phyloP scores from a whole-genome alignment of 1,284 basidiomycete species.

The Bjerkandera adusta region DNA sequence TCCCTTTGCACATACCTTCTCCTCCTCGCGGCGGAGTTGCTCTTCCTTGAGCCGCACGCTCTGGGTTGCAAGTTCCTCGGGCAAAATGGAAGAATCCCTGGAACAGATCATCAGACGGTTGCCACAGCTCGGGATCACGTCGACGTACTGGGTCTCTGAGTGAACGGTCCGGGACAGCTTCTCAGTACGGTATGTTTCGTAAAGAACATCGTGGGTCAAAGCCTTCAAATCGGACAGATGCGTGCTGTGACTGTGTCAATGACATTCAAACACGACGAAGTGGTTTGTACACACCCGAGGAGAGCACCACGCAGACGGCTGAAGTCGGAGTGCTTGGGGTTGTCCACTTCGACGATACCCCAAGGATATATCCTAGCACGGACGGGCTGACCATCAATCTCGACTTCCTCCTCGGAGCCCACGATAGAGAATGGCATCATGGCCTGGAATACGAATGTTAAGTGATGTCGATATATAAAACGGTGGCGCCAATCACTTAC shows the following conservation, averaged over 20 bases:
- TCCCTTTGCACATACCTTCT: conserved; percentile 61
- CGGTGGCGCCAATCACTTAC: conserved; percentile 43
- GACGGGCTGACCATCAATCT: conserved; percentile 88
- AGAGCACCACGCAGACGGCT: conserved; percentile 88
- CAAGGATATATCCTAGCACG: conserved; percentile 96
- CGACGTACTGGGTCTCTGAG: conserved; percentile 72
- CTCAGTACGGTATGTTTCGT: conserved; percentile 98
- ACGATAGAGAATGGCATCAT: conserved; percentile 97
- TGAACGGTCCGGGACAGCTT: conserved; percentile 94
- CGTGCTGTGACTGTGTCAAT: conserved; percentile 52
- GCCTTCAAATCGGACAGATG: conserved; percentile 94
- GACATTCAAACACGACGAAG: conserved; percentile 2
- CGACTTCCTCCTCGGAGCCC: conserved; percentile 96
- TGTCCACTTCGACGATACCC: conserved; percentile 99
- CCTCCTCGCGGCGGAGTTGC: conserved; percentile 95
- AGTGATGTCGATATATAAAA: background rate
- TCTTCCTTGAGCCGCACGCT: conserved; percentile 98
- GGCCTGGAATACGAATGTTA: conserved; percentile 43
- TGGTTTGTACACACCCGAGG: conserved; percentile 56
- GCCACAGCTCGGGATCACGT: background rate
- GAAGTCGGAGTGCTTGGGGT: conserved; percentile 98
- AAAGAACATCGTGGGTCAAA: conserved; percentile 92
- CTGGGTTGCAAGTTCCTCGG: conserved; percentile 96
- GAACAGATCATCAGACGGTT: conserved; percentile 14
- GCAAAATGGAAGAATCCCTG: conserved; percentile 85